These are phyloP conservation scores for Simplicillium sp. DNA, from an alignment of 2,329 filamentous ascomycete genomes.

Conservation along the genomic window DNA sequence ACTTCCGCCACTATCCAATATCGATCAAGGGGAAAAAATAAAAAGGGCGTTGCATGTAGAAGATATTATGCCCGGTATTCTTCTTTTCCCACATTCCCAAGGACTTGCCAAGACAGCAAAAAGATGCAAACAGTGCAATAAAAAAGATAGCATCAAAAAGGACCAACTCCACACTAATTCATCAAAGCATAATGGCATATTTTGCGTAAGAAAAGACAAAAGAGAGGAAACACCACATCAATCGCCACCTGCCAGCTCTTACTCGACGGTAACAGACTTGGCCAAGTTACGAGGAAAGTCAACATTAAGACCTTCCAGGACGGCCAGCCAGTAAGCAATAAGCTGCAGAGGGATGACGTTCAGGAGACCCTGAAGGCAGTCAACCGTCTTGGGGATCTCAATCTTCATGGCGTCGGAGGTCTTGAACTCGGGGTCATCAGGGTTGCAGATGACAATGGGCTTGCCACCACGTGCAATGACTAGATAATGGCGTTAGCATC, in stretches of 20 bases:
- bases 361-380: conserved; percentile 89
- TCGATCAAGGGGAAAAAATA: too few relatives aligned
- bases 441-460: conserved; percentile 98
- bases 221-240: conserved; percentile 6
- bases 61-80: too few relatives aligned
- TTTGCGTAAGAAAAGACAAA: conserved; percentile 7
- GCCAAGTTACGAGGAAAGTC: conserved; percentile 98
- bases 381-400: conserved; percentile 91
- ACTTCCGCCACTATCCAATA: too few relatives aligned
- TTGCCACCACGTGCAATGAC: conserved; percentile 93
- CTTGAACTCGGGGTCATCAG: conserved; percentile 80
- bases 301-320: conserved; percentile 91
- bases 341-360: conserved; percentile 97
- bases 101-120: too few relatives aligned
- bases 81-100: too few relatives aligned
- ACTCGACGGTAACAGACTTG: conserved; percentile 99
- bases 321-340: conserved; percentile 97
- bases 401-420: conserved; percentile 88
- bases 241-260: conserved; percentile 25
- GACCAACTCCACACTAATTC: conserved; percentile 1
- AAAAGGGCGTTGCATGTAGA: too few relatives aligned
- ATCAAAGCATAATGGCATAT: neutral
- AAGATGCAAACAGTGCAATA: too few relatives aligned
- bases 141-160: neutral
- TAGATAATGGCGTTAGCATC: conserved; percentile 21